phyloP scores from a whole-genome alignment of 768 basidiomycete species.

The Scleroderma bovista region DNA sequence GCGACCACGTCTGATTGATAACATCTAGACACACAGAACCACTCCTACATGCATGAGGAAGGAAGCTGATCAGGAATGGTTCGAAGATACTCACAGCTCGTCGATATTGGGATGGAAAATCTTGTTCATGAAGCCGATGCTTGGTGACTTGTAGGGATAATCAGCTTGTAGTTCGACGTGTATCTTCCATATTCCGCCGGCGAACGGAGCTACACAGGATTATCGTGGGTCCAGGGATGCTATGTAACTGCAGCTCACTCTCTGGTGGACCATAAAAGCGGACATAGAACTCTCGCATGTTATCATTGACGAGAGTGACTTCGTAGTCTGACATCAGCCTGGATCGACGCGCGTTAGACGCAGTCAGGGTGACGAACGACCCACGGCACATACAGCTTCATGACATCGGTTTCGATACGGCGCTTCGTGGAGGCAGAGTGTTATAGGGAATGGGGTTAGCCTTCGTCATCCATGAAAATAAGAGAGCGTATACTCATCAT shows the following conservation, averaged over 20 bases:
- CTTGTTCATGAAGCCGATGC: conserved; percentile 99
- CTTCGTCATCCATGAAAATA: conserved; percentile 9
- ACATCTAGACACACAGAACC: conserved; percentile 98
- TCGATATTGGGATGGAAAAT: conserved; percentile 99
- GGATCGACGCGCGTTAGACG: conserved; percentile 11
- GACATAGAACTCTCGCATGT: conserved; percentile 98
- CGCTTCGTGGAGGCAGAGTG: conserved; percentile 80
- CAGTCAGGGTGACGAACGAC: neutral
- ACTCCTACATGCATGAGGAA: conserved; percentile 48
- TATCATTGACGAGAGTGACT: conserved; percentile 95
- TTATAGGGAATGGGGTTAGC: conserved; percentile 26
- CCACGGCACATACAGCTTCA: conserved; percentile 82
- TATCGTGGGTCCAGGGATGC: neutral
- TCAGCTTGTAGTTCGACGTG: conserved; percentile 98
- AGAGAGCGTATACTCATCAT: conserved; percentile 54
- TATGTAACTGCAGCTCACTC: conserved; percentile 51
- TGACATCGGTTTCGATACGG: conserved; percentile 97
- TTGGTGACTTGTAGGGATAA: conserved; percentile 98
- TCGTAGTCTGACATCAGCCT: conserved; percentile 99
- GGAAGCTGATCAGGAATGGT: conserved; percentile 6
- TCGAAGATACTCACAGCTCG: conserved; percentile 68
- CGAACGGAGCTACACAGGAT: conserved; percentile 73
- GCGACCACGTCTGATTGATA: conserved; percentile 99
- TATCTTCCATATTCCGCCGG: conserved; percentile 98
- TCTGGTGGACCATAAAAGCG: conserved; percentile 91